A percentile compares a stretch with the other conserved stretches of the same genome.
phyloP scores from a whole-genome alignment of 2,329 filamentous ascomycete species.

The Aspergillus puulaauensis region DNA sequence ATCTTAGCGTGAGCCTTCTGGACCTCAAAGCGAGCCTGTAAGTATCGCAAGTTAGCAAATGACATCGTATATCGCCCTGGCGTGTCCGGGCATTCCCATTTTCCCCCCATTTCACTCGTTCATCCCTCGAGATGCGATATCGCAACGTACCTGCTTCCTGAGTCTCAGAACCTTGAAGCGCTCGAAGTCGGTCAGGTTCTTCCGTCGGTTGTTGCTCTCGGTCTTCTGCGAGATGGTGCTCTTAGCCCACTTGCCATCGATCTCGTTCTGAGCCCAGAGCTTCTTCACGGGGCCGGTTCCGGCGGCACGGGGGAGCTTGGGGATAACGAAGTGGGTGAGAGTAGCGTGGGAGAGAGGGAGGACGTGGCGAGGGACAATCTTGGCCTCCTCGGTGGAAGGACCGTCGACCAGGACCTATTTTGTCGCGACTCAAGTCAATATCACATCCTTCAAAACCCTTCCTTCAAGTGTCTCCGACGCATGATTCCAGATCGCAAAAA shows the following conservation, averaged over 20 bases:
- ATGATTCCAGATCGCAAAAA: slow-evolving; percentile 34
- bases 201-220: slow-evolving; percentile 80
- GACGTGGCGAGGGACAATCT: slow-evolving; percentile 82
- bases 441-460: slow-evolving; percentile 9
- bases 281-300: slow-evolving; percentile 81
- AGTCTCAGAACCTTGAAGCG: slow-evolving; percentile 99
- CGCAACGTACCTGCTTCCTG: slow-evolving; percentile 85
- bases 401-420: slow-evolving; percentile 91
- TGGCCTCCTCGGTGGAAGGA: slow-evolving; percentile 76
- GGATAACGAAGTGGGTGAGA: slow-evolving; percentile 85
- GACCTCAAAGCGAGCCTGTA: slow-evolving; percentile 84
- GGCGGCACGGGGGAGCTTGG: slow-evolving; percentile 79
- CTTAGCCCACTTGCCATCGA: slow-evolving; percentile 90
- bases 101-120: not conserved
- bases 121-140: not conserved
- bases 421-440: slow-evolving; percentile 21
- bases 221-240: slow-evolving; percentile 94
- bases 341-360: slow-evolving; percentile 78
- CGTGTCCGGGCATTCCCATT: not conserved
- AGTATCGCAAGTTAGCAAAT: slow-evolving; percentile 20
- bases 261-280: slow-evolving; percentile 85
- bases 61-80: not conserved
- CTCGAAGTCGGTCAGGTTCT: slow-evolving; percentile 95
- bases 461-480: not conserved
- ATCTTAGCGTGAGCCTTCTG: slow-evolving; percentile 94